These are phyloP conservation scores for Gnomoniopsis sp. DNA, from an alignment of 2,329 filamentous ascomycete genomes.

Conservation along the genomic window DNA sequence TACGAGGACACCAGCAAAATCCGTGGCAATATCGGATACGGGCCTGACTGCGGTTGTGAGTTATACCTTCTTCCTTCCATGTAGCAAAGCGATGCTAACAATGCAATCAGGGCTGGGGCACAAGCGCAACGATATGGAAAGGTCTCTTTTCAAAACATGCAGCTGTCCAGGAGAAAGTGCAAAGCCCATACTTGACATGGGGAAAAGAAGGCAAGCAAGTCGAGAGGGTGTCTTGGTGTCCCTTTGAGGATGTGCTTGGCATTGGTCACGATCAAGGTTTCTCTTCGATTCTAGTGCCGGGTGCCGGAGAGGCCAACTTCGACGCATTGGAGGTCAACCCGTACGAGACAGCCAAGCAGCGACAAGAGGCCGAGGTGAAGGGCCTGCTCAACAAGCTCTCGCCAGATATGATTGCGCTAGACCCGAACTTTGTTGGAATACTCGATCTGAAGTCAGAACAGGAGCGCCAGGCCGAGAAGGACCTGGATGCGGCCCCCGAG, in stretches of 20 bases:
- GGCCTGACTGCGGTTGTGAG: conserved; percentile 71
- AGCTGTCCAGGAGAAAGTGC: conserved; percentile 71
- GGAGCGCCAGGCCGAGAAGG: conserved; percentile 72
- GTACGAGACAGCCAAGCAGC: conserved; percentile 88
- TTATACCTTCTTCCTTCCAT: neutral
- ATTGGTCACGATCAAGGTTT: conserved; percentile 83
- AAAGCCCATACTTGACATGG: conserved; percentile 91
- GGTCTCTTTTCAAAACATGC: conserved; percentile 76
- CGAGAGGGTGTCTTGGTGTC: conserved; percentile 85
- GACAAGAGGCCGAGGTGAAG: conserved; percentile 90
- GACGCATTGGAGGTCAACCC: conserved; percentile 93
- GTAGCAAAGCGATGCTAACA: neutral
- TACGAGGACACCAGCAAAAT: conserved; percentile 76
- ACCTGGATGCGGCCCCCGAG: conserved; percentile 68
- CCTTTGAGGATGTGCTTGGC: conserved; percentile 89
- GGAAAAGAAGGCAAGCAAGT: conserved; percentile 79
- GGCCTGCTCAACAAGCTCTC: conserved; percentile 88
- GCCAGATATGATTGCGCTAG: conserved; percentile 93
- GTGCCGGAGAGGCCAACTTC: conserved; percentile 95
- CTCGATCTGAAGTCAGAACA: conserved; percentile 78
- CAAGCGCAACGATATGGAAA: conserved; percentile 85
- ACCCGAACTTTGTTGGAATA: conserved; percentile 88
- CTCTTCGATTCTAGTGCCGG: conserved; percentile 84
- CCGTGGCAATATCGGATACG: conserved; percentile 83
- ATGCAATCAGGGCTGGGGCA: conserved; percentile 66